Base-by-base conservation (phyloP, 2,329 filamentous ascomycete species). In the Colletotrichum agaves region DNA sequence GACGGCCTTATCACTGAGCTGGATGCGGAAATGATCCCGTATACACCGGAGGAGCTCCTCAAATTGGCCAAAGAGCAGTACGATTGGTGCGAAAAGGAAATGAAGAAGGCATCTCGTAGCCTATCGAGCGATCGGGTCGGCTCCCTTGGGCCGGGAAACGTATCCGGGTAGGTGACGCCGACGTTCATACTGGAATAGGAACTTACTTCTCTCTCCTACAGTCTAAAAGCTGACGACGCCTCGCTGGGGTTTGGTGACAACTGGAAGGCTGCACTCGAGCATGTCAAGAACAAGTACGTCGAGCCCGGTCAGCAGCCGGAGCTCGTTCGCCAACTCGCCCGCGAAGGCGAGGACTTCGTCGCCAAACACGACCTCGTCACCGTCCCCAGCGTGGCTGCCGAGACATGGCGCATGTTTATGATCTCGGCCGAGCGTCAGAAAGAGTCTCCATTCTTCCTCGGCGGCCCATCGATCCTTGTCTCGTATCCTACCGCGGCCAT, bases 361-460 rank as follows among this genome's bases (percentile, higher is more conserved):
- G 82, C 82, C 71, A 75, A 82, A 23, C 79, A 86, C 71, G 80
- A 86, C 59, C 82, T 89, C 7, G 83, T 88, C 19, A 88, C 85
- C 0, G 83, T 89, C 0, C 86, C 87, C 0, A 72, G 72, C 1
- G 72, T 89, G 2, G 85, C 85, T 2, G 82, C 84, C 60, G 81
- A 87, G 63, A 84, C 82, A 1, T 86, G 85, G 77, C 80, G 81
- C 39, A 87, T 87, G 76, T 82, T 81, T 62, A 89, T 88, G 84
- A 88, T 89, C 79, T 75, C 79, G 6, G 81, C 86, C 0, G 79
- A 78, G 31, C 76, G 74, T 23, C 87, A 90, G 71, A 86, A 84
- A 64, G 81, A 85, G 3, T 85, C 84, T 11, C 87, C 87, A 0
- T 89, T 89, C 75, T 89, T 89, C 76, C 81, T 89, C 0, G 87